Evolutionary conservation across 495 filamentous ascomycete species (phyloP), one percentile per base, ranked within the genome.

Genomic region (Daldinia caldariorum): DNA sequence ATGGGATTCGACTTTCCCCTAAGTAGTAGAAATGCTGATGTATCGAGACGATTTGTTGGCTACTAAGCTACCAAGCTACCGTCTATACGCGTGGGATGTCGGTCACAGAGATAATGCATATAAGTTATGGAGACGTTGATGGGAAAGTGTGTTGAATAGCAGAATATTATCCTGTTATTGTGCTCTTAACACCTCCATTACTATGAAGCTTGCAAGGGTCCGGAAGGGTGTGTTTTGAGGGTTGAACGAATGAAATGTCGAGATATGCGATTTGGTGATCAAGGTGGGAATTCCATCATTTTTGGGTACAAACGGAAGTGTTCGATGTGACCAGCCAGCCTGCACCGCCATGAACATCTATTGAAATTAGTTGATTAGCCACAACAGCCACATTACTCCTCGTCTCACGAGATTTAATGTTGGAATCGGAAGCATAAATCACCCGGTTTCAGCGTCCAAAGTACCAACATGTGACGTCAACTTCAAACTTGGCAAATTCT

Each of bases 191-290:
- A 49, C 22, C 61, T 50, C 12, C 22, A 55, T 64, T 47, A 63
- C 38, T 35, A 35, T 35, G 34, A 47, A 50, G 35, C 29, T n/a
- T 14, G 58, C 10, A 43, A 41, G 58, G 49, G 18, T 47, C 26
- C 26, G n/a, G 43, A 37, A 61, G 54, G 41, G 39, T 60, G 16
- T 26, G 26, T 3, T 60, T 60, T 66, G 62, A 65, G 58, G 60
- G 60, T 37, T 65, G 61, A 66, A 58, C 70, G 61, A 72, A 72
- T 72, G 43, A 49, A 0, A 62, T 55, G 34, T 29, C 41, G 14
- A 43, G 65, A 62, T 60, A 16, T 6, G 61, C 4, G 70, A 72
- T 72, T 65, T 58, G 56, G 70, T 72, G 70, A 72, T 72, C 68
- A 51, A 14, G 41, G 43, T 61, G 22, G 43, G 43, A 35, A 72